A percentile compares a stretch with the other conserved stretches of the same genome.
Evolutionary conservation across 2,329 filamentous ascomycete genomes (phyloP).

Genomic region (Pseudogymnoascus destructans): DNA sequence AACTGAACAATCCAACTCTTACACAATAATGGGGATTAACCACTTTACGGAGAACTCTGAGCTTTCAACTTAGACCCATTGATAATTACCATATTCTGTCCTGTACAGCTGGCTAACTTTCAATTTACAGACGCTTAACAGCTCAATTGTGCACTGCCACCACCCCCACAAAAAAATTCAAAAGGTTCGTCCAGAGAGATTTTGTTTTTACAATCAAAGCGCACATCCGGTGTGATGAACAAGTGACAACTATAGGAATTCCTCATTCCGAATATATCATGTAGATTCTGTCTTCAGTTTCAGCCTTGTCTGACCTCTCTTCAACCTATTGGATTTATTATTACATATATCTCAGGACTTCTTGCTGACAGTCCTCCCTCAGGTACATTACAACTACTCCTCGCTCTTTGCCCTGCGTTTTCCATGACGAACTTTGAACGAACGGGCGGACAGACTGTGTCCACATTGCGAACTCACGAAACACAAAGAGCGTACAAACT

Average conservation of each 20-base stretch:
- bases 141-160: neutral
- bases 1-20: constrained; percentile 34
- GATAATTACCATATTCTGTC: neutral
- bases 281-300: constrained; percentile 30
- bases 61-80: constrained; percentile 12
- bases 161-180: neutral
- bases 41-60: constrained; percentile 27
- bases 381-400: constrained; percentile 23
- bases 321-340: constrained; percentile 12
- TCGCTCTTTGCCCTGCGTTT: constrained; percentile 12
- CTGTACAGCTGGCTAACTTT: neutral
- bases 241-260: constrained; percentile 27
- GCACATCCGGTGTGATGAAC: constrained; percentile 25
- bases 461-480: constrained; percentile 24
- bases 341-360: neutral
- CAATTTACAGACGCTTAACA: constrained; percentile 1
- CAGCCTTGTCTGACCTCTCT: constrained; percentile 33
- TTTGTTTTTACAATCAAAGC: constrained; percentile 13
- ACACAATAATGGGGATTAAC: constrained; percentile 27
- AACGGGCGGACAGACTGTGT: constrained; percentile 33
- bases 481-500: constrained; percentile 30
- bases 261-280: constrained; percentile 28
- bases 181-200: constrained; percentile 22
- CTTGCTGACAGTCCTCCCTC: constrained; percentile 17
- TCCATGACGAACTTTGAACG: constrained; percentile 34